Percentiles rank a stretch among this genome's conserved stretches.
phyloP scores from a whole-genome alignment of 2,329 filamentous ascomycete species.

The Phialophora verrucosa region DNA sequence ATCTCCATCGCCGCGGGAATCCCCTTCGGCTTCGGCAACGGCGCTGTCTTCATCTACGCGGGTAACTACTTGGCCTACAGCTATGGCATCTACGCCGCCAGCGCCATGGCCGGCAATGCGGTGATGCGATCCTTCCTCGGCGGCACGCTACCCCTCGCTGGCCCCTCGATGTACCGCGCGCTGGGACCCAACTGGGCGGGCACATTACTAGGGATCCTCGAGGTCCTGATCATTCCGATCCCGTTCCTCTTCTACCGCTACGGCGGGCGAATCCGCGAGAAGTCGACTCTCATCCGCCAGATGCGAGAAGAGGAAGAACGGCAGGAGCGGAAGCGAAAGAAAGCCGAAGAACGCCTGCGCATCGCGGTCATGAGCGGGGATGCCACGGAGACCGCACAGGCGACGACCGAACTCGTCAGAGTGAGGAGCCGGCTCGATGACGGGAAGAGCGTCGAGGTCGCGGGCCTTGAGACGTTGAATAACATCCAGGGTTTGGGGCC shows the following conservation, averaged over 20 bases:
- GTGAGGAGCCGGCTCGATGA: constrained; percentile 31
- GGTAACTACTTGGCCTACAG: constrained; percentile 78
- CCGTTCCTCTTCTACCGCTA: constrained; percentile 77
- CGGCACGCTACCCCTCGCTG: constrained; percentile 78
- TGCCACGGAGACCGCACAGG: constrained; percentile 40
- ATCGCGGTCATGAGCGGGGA: constrained; percentile 31
- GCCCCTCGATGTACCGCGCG: constrained; percentile 70
- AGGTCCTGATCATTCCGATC: constrained; percentile 76
- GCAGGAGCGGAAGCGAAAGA: constrained; percentile 50
- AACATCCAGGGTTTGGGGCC: constrained; percentile 22
- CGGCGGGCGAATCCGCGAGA: constrained; percentile 61
- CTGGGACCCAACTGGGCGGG: constrained; percentile 80
- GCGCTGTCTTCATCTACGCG: constrained; percentile 79
- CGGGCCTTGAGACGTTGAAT: constrained; percentile 30
- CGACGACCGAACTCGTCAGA: constrained; percentile 24
- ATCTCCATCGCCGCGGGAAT: constrained; percentile 77
- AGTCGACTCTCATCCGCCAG: constrained; percentile 61
- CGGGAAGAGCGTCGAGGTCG: constrained; percentile 21
- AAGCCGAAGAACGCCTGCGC: constrained; percentile 42
- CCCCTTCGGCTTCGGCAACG: constrained; percentile 78
- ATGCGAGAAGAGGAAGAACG: constrained; percentile 61
- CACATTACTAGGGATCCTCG: constrained; percentile 74
- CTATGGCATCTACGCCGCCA: constrained; percentile 82
- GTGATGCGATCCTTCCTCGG: constrained; percentile 75
- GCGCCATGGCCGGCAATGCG: constrained; percentile 78